Evolutionary conservation across 2,329 filamentous ascomycete genomes (phyloP), one percentile per base, ranked within the genome.

Genomic region (Coleophoma eucalyptorum): DNA sequence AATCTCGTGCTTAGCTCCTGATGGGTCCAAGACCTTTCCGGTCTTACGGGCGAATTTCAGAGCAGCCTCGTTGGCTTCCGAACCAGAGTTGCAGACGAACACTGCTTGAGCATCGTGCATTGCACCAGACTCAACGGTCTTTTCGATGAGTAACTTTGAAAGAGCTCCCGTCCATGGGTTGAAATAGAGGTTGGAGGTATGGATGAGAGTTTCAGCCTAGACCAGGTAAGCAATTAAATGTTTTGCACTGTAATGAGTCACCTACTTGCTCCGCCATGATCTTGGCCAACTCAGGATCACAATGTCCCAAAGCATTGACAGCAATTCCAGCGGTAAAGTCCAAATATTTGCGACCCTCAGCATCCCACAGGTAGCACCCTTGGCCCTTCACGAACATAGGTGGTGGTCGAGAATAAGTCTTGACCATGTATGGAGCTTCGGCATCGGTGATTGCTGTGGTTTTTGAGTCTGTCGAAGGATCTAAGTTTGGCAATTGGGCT

Each of bases 261-360:
- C 63, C 52, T 67, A 86, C 87, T 79, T 96, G 90, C 59, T 96
- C 81, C 11, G 85, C 79, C 55, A 97, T 75, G 46, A 97, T 77
- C 64, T 82, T 78, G 44, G 83, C 76, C 58, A 97, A 81, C 62
- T 87, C 89, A 4, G 86, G 78, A 62, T 99, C 91, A 65, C 89
- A 91, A 67, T 99, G 94, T 10, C 94, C 94, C 33, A 99, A 78
- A 19, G 88, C 84, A 71, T 93, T 97, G 66, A 99, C 94, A 15
- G 94, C 94, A 66, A 99, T 99, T 44, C 94, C 94, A 10, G 92
- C 87, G 1, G 94, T 97, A 63, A 99, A 90, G 71, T 99, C 94
- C 31, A 99, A 79, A 67, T 97, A 99, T 67, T 84, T 85, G 54
- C 89, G 78, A 66, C 94, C 89, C 72, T 97, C 91, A 35, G 93